These are phyloP conservation scores for Cystofilobasidium macerans DNA, from an alignment of 768 basidiomycete species.

Conservation along the genomic window DNA sequence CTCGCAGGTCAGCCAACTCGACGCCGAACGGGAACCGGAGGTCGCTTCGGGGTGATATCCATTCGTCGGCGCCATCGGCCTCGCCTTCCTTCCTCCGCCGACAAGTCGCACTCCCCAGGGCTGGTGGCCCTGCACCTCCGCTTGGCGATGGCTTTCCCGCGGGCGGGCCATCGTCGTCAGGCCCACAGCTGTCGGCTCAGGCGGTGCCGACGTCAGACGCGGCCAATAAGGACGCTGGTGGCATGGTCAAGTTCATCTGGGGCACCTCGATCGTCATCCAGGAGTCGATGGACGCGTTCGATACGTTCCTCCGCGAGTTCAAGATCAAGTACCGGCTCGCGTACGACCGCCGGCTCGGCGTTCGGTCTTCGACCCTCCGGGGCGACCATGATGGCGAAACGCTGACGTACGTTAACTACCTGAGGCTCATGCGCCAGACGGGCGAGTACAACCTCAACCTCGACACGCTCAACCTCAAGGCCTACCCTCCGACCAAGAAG, in stretches of 20 bases:
- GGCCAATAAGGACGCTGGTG: constrained; percentile 50
- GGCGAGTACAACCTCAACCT: constrained; percentile 80
- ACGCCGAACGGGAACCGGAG: constrained; percentile 48
- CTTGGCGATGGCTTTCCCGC: too few relatives aligned
- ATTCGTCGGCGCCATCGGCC: constrained; percentile 59
- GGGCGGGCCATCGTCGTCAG: constrained; percentile 41
- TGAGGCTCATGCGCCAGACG: constrained; percentile 76
- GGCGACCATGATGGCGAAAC: constrained; percentile 44
- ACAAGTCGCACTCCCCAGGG: constrained; percentile 43
- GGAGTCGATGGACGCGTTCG: constrained; percentile 82
- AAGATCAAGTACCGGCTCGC: constrained; percentile 76
- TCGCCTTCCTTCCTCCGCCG: constrained; percentile 41
- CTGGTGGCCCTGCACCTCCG: constrained; percentile 42
- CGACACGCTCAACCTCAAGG: constrained; percentile 70
- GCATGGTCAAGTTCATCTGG: constrained; percentile 82
- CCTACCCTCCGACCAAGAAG: constrained; percentile 75
- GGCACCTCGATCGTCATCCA: constrained; percentile 88
- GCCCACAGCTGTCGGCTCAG: constrained; percentile 37
- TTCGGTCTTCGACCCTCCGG: constrained; percentile 28
- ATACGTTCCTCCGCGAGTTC: constrained; percentile 79
- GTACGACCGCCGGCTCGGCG: constrained; percentile 50
- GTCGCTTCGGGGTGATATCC: constrained; percentile 78
- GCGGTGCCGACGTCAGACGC: constrained; percentile 24
- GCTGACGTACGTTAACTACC: constrained; percentile 61
- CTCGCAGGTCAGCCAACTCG: constrained; percentile 39